These are phyloP conservation scores for Colletotrichum phormii DNA, from an alignment of 2,329 filamentous ascomycete species.

Conservation along the genomic window DNA sequence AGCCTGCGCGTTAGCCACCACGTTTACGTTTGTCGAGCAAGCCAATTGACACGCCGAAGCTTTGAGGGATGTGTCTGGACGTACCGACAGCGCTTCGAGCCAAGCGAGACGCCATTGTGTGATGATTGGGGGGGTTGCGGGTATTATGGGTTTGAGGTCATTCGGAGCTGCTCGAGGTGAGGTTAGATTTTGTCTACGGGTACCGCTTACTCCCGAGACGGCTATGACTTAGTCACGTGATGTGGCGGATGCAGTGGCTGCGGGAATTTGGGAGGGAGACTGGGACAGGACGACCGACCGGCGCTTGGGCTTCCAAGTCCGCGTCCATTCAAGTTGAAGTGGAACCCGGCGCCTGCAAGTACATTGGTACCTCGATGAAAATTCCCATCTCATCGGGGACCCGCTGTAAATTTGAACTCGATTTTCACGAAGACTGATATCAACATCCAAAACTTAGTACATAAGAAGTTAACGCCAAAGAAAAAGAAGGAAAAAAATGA, in stretches of 20 bases:
- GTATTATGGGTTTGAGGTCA: conserved; percentile 56
- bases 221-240: conserved; percentile 54
- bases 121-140: conserved; percentile 66
- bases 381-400: conserved; percentile 22
- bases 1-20: conserved; percentile 38
- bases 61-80: conserved; percentile 53
- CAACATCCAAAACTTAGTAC: neutral
- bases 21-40: conserved; percentile 12
- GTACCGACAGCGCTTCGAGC: conserved; percentile 94
- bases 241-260: conserved; percentile 35
- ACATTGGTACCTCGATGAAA: conserved; percentile 14
- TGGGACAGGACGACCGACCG: neutral
- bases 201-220: conserved; percentile 46
- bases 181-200: conserved; percentile 63
- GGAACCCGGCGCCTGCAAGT: neutral
- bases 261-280: conserved; percentile 40
- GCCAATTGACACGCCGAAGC: conserved; percentile 51
- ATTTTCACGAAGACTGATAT: conserved; percentile 22
- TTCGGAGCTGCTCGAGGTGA: conserved; percentile 57
- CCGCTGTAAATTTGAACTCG: conserved; percentile 29
- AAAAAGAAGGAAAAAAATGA: conserved; percentile 41
- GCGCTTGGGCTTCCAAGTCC: conserved; percentile 7
- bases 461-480: neutral
- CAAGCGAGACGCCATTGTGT: conserved; percentile 97
- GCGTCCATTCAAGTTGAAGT: neutral